Evolutionary conservation across 176 grass and related monocot genomes (phyloP).

Genomic region (Sorghum bicolor): DNA sequence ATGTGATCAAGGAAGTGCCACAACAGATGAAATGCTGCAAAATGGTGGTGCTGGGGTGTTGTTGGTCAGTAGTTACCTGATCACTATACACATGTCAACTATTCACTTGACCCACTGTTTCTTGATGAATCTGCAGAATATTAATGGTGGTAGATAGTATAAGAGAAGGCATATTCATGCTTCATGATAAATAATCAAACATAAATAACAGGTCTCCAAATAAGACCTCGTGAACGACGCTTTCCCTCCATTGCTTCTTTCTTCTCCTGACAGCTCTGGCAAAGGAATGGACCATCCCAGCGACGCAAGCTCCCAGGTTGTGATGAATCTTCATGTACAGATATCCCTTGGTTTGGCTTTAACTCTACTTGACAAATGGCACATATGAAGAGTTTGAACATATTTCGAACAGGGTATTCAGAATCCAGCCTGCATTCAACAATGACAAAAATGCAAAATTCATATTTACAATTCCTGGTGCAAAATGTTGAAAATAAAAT

Average conservation of each 20-base stretch:
- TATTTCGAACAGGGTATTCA: constrained; percentile 90
- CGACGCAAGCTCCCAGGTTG: constrained; percentile 59
- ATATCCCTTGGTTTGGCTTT: constrained; percentile 84
- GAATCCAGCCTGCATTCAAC: constrained; percentile 65
- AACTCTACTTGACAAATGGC: constrained; percentile 92
- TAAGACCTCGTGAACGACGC: constrained; percentile 53
- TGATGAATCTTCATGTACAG: constrained; percentile 65
- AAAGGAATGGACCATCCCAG: constrained; percentile 98
- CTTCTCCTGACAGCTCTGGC: constrained; percentile 76
- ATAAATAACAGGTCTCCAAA: constrained; percentile 25
- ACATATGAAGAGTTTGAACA: constrained; percentile 98
- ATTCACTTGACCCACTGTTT: constrained; percentile 53
- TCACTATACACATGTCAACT: constrained; percentile 36
- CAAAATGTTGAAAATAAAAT: not conserved
- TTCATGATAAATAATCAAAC: constrained; percentile 2
- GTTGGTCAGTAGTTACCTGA: constrained; percentile 34
- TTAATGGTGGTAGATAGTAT: not conserved
- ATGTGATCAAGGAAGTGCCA: constrained; percentile 21
- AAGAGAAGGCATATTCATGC: constrained; percentile 17
- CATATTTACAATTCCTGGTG: not conserved
- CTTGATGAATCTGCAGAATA: constrained; percentile 49
- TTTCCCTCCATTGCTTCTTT: constrained; percentile 98
- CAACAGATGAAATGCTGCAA: constrained; percentile 25
- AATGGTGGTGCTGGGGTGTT: constrained; percentile 23
- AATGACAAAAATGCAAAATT: constrained; percentile 16